Evolutionary conservation across 1,284 basidiomycete genomes (phyloP).

Genomic region (Austroboletus novae-zelandiae): DNA sequence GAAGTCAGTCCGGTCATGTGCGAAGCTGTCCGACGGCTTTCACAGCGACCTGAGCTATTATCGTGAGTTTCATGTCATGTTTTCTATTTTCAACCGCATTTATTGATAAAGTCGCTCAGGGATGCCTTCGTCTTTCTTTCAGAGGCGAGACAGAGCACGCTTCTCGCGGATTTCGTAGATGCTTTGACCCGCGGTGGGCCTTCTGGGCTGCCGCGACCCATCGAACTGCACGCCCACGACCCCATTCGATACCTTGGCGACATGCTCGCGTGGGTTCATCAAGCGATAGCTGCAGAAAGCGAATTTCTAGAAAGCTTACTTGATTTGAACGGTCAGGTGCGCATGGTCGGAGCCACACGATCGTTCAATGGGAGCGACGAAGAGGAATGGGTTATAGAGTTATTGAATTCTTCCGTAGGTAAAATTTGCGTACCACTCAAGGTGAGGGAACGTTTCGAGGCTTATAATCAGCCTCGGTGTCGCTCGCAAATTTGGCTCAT

Average conservation of each 20-base stretch:
- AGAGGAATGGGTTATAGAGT: constrained; percentile 75
- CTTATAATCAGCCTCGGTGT: neutral
- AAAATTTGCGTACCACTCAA: constrained; percentile 86
- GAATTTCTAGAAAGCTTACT: constrained; percentile 91
- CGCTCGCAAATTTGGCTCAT: neutral
- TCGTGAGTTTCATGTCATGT: constrained; percentile 47
- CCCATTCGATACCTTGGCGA: constrained; percentile 95
- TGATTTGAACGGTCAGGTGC: constrained; percentile 46
- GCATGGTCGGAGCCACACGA: constrained; percentile 78
- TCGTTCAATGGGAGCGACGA: constrained; percentile 61
- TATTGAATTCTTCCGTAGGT: constrained; percentile 82
- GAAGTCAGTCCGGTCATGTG: constrained; percentile 75
- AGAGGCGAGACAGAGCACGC: constrained; percentile 76
- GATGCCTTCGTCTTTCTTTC: constrained; percentile 79
- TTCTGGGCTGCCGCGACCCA: constrained; percentile 85
- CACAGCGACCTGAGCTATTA: constrained; percentile 75
- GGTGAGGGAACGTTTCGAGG: constrained; percentile 39
- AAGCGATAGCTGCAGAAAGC: constrained; percentile 89
- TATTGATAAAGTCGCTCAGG: constrained; percentile 37
- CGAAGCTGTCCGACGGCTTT: constrained; percentile 73
- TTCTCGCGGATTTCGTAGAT: constrained; percentile 79
- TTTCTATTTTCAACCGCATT: neutral
- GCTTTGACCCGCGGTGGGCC: constrained; percentile 91
- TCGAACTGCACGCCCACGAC: constrained; percentile 97
- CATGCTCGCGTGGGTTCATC: constrained; percentile 99